phyloP scores from a whole-genome alignment of 495 filamentous ascomycete species.

The Saxophila tyrrhenica region DNA sequence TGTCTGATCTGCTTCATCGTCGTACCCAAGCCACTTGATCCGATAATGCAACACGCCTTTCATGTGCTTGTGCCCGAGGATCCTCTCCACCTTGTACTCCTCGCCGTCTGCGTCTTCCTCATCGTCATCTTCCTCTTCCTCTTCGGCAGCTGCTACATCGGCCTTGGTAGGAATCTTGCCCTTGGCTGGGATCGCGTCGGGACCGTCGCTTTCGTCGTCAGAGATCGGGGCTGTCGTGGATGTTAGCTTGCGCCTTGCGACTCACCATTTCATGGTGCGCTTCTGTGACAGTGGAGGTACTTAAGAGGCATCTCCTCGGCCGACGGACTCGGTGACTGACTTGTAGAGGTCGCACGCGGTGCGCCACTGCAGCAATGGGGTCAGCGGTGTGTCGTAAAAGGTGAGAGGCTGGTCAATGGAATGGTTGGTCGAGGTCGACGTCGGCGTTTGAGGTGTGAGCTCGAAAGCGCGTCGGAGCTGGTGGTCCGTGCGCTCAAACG shows the following conservation, averaged over 20 bases:
- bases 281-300: too few species aligned
- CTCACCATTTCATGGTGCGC: too few species aligned
- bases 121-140: slow-evolving; percentile 35
- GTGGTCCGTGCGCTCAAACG: neutral
- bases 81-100: slow-evolving; percentile 47
- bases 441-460: too few species aligned
- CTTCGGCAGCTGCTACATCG: slow-evolving; percentile 26
- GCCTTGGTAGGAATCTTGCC: slow-evolving; percentile 19
- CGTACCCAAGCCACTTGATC: slow-evolving; percentile 59
- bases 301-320: slow-evolving; percentile 9
- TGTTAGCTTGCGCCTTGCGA: slow-evolving; percentile 1
- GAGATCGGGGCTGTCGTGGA: slow-evolving; percentile 22
- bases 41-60: too few species aligned
- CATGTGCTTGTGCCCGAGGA: slow-evolving; percentile 38
- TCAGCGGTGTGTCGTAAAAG: too few species aligned
- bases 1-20: slow-evolving; percentile 42
- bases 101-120: slow-evolving; percentile 33
- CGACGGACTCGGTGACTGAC: too few species aligned
- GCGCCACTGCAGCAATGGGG: neutral
- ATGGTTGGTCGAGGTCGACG: too few species aligned
- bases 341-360: neutral
- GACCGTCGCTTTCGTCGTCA: slow-evolving; percentile 27
- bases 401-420: neutral
- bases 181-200: slow-evolving; percentile 27
- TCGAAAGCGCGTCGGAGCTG: too few species aligned